phyloP scores from a whole-genome alignment of 2,329 filamentous ascomycete species.

The Botrytis deweyae region DNA sequence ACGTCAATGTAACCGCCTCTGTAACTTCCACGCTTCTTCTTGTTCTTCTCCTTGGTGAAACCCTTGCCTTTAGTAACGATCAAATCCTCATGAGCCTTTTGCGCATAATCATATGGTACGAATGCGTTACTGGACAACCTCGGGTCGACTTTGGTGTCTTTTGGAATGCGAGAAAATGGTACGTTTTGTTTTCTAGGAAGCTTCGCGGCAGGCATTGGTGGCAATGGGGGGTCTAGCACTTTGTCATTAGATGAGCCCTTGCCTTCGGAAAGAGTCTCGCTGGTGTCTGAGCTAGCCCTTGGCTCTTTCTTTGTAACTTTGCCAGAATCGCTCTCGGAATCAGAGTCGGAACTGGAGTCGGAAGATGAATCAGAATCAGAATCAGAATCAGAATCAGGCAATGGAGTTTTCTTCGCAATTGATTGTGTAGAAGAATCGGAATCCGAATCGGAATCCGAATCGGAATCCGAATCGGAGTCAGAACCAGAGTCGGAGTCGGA shows the following conservation, averaged over 20 bases:
- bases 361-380: conserved; percentile 40
- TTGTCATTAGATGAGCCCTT: conserved; percentile 28
- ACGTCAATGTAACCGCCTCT: conserved; percentile 87
- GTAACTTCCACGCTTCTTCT: conserved; percentile 91
- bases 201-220: conserved; percentile 39
- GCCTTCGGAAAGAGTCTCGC: conserved; percentile 38
- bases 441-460: conserved; percentile 34
- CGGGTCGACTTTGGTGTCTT: conserved; percentile 65
- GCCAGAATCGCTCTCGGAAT: conserved; percentile 45
- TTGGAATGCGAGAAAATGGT: conserved; percentile 76
- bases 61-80: conserved; percentile 92
- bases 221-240: conserved; percentile 39
- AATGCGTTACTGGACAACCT: conserved; percentile 78
- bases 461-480: conserved; percentile 35
- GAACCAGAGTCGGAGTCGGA: conserved; percentile 38
- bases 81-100: conserved; percentile 82
- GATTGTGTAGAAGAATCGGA: conserved; percentile 36
- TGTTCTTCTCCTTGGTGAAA: conserved; percentile 99
- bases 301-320: conserved; percentile 46
- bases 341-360: conserved; percentile 35
- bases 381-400: conserved; percentile 37
- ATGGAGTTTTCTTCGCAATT: conserved; percentile 34
- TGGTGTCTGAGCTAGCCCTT: conserved; percentile 35
- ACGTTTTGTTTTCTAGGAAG: conserved; percentile 54
- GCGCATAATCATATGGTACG: conserved; percentile 81